Evolutionary conservation across 2,329 filamentous ascomycete species (phyloP).

Genomic region (Bipolaris cookei): DNA sequence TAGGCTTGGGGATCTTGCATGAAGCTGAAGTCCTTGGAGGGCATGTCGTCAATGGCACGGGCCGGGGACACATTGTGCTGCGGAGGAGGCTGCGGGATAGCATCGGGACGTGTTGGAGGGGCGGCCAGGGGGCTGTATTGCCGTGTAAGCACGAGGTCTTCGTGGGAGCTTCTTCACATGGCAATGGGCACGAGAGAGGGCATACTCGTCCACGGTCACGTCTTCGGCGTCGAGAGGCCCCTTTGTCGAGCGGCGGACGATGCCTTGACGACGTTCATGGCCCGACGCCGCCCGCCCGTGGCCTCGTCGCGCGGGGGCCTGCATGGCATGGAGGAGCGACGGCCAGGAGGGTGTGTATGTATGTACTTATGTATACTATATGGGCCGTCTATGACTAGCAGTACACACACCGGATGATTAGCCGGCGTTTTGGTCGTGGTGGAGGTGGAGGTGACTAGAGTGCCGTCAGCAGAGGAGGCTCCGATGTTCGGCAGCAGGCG

Average conservation of each 20-base stretch:
- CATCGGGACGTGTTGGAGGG: constrained; percentile 28
- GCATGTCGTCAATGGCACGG: constrained; percentile 40
- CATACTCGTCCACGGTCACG: constrained; percentile 70
- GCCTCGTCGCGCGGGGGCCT: constrained; percentile 20
- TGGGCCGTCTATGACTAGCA: background rate
- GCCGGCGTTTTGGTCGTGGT: background rate
- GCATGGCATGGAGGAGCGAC: constrained; percentile 8
- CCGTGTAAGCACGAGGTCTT: constrained; percentile 17
- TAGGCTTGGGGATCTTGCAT: constrained; percentile 47
- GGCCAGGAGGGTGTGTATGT: background rate
- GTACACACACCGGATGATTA: background rate
- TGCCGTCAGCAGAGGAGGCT: background rate
- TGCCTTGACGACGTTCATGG: constrained; percentile 44
- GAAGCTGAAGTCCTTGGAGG: constrained; percentile 72
- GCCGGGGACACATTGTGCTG: constrained; percentile 19
- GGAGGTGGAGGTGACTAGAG: background rate
- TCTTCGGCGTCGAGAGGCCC: constrained; percentile 70
- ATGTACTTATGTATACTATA: background rate
- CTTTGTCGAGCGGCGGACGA: constrained; percentile 72
- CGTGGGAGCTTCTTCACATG: background rate
- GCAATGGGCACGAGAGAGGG: constrained; percentile 16
- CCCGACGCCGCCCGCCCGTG: constrained; percentile 42
- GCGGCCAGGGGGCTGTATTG: constrained; percentile 32
- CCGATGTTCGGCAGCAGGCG: constrained; percentile 19
- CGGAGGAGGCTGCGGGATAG: constrained; percentile 29